Evolutionary conservation across 164 flowering plant genomes (phyloP), one percentile per base, ranked within the genome.

Genomic region (Chimonanthus salicifolius): DNA sequence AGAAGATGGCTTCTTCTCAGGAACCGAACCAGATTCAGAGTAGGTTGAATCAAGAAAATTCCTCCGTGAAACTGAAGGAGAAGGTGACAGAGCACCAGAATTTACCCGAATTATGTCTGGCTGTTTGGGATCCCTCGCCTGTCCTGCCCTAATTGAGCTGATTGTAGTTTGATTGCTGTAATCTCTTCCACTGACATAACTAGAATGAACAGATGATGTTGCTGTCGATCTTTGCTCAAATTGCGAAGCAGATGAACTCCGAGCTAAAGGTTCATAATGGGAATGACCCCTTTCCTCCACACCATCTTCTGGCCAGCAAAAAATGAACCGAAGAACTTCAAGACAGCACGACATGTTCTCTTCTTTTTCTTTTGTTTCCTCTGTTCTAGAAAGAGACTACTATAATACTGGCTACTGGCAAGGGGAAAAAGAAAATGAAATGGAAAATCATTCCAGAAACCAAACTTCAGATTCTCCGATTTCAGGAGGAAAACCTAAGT

Each of bases 261-360:
- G 33, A 63, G 15, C 20, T 10, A 63, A 63, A 7, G 9, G 44
- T 63, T 63, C 66, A 33, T 63, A 7, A 44, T 9, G 13, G 9
- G 10, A 3, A 63, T 63, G 9, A 21, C 6, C 20, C 51, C 70
- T 6, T 11, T 47, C 75, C 62, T 43, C 65, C 1, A 4, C 0
- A 8, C 5, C 70, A 16, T 69, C 76, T 11, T 69, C 71, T 45
- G 47, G 74, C 47, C 76, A 69, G 51, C 80, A 73, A 47, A 77
- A 58, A 11, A 77, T 2, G 49, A 74, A 69, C 3, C 74, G 71
- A 70, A 74, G 47, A 46, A 73, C 45, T 45, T 58, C 65, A 16
- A 71, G 49, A 44, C 58, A 71, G 5, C 5, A 71, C 20, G 50
- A 58, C 73, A 71, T 71, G 18, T 45, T 71, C 60, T 48, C 11